These are phyloP conservation scores for Backusella westeae DNA, from an alignment of 192 early-diverging fungal species.

Conservation along the genomic window DNA sequence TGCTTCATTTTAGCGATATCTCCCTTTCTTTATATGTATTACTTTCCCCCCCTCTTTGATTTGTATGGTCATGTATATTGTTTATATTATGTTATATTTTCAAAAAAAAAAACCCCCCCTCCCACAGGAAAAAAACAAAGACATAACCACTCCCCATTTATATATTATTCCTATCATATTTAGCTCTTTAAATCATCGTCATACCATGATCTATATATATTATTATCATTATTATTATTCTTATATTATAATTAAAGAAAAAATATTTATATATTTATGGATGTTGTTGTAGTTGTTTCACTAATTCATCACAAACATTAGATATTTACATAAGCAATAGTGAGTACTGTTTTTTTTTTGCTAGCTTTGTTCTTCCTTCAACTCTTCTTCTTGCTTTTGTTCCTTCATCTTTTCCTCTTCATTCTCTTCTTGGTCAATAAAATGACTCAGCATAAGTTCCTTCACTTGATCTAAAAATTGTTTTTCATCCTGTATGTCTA, in stretches of 20 bases:
- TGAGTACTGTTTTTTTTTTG: background rate
- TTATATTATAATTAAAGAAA: conserved; percentile 1
- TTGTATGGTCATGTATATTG: background rate
- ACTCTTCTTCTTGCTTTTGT: background rate
- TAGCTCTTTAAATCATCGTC: background rate
- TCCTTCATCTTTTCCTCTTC: background rate
- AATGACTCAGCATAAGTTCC: conserved; percentile 35
- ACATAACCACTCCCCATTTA: background rate
- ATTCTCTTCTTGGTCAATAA: conserved; percentile 9
- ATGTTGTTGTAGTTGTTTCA: background rate
- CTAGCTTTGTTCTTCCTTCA: background rate
- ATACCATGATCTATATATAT: background rate
- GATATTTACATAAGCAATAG: background rate
- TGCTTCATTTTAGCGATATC: background rate
- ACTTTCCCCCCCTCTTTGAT: background rate
- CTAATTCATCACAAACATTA: background rate
- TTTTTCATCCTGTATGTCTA: conserved; percentile 30
- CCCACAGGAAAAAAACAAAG: background rate
- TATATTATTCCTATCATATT: background rate
- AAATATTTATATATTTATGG: background rate
- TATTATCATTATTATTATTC: background rate
- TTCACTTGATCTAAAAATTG: conserved; percentile 42
- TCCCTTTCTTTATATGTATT: background rate
- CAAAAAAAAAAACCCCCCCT: background rate
- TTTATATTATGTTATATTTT: background rate